Evolutionary conservation across 176 grass and related monocot genomes (phyloP).

Genomic region (Paspalum vaginatum): DNA sequence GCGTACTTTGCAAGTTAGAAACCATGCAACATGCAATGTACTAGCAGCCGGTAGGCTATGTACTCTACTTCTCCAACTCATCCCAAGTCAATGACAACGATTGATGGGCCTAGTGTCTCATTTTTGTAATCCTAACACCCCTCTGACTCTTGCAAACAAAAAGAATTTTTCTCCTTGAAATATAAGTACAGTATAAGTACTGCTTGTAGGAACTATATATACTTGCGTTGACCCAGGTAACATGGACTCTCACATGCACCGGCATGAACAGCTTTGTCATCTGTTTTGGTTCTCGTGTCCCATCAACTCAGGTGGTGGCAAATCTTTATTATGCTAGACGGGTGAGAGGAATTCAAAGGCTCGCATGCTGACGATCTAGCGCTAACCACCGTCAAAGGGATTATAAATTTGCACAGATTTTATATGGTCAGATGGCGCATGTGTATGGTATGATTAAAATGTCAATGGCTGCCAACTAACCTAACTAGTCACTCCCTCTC

Average conservation of each 20-base stretch:
- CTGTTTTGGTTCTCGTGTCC: constrained; percentile 25
- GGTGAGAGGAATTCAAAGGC: neutral
- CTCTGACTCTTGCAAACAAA: too few relatives aligned
- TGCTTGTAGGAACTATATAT: too few relatives aligned
- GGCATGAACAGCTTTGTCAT: neutral
- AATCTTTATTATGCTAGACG: neutral
- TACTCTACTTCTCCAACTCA: too few relatives aligned
- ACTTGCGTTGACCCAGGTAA: constrained; percentile 21
- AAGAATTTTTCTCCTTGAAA: too few relatives aligned
- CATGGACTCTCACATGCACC: constrained; percentile 30
- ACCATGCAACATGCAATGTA: too few relatives aligned
- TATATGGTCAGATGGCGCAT: constrained; percentile 5
- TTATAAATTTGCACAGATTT: neutral
- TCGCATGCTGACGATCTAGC: constrained; percentile 23
- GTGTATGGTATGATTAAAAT: neutral
- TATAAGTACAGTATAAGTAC: too few relatives aligned
- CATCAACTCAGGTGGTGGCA: neutral
- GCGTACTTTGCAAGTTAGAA: too few relatives aligned
- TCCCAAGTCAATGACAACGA: too few relatives aligned
- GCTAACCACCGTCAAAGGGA: neutral
- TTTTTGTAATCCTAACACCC: too few relatives aligned
- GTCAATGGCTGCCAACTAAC: constrained; percentile 8
- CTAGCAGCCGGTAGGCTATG: too few relatives aligned
- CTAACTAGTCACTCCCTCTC: neutral
- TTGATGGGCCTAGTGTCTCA: too few relatives aligned